Evolutionary conservation across 768 basidiomycete species (phyloP), one percentile per base, ranked within the genome.

Genomic region (Megacollybia marginata): DNA sequence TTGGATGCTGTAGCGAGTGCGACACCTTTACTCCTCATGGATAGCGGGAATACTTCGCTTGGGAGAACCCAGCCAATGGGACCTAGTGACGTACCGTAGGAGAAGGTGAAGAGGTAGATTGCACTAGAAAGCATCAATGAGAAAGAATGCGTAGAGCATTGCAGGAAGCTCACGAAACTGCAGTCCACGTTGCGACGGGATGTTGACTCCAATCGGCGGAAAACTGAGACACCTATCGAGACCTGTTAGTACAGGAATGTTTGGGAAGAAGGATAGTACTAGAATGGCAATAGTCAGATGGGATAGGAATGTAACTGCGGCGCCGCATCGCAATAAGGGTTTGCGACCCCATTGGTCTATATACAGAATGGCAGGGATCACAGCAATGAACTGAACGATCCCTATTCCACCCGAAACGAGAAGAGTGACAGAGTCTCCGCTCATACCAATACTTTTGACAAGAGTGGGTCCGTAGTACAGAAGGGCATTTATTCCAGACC

Each of bases 1-100:
- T 88, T 88, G n/a, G 85, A 87, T 2, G 88, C 85, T 2, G 90
- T 92, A 16, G 88, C 82, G 18, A 94, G 58, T 19, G 89, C 80
- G 5, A 92, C 90, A 44, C 92, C 92, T 59, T 83, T 83, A 55
- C 86, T 84, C 53, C 90, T 73, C 67, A 88, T 74, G 2, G 86
- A 84, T 1, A 88, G 68, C 1, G 91, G 80, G 59, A 92, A 91
- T 2, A 93, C 81, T 64, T 93, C 90, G 54, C 79, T 82, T 0
- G 90, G 86, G 8, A 92, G 75, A 1, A 91, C 80, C 90, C 90
- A 92, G 3, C 82, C 83, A 52, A 92, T 75, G 0, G 90, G 88
- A 1, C 89, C 89, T 53, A 85, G 80, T 32, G 83, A 86, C 35
- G 83, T 65, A 1, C 88, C 89, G 59, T 89, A 91, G 2, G 85